These are phyloP conservation scores for Mangifera indica DNA, from an alignment of 345 rosid species.

Conservation along the genomic window DNA sequence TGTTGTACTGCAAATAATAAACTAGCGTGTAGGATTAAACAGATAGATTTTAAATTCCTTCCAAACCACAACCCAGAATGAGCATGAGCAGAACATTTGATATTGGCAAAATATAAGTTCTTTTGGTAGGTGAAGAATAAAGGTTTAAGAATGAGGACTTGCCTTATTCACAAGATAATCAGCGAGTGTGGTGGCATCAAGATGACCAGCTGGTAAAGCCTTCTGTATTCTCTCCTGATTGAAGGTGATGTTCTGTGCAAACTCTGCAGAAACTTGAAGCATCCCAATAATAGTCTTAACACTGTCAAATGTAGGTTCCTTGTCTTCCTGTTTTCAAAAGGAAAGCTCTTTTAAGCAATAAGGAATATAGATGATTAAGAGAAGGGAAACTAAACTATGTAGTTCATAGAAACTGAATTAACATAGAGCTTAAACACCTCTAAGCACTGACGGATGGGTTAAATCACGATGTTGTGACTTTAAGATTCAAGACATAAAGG, in stretches of 20 bases:
- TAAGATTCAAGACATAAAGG: neutral
- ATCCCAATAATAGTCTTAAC: conserved; percentile 76
- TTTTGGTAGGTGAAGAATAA: neutral
- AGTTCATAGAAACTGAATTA: neutral
- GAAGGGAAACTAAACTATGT: neutral
- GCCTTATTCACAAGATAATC: conserved; percentile 95
- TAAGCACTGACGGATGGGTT: neutral
- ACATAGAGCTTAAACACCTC: neutral
- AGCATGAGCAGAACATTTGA: neutral
- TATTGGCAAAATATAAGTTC: neutral
- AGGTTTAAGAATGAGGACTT: conserved; percentile 24
- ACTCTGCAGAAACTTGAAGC: conserved; percentile 94
- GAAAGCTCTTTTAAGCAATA: neutral
- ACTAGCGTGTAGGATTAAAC: neutral
- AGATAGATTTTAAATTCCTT: neutral
- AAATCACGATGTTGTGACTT: neutral
- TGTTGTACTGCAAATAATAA: too few relatives aligned
- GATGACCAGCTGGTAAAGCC: conserved; percentile 87
- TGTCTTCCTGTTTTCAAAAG: conserved; percentile 72
- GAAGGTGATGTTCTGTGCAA: conserved; percentile 80
- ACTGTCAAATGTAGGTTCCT: conserved; percentile 89
- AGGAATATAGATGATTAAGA: neutral
- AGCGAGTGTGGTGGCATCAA: conserved; percentile 94
- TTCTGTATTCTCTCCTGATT: conserved; percentile 60
- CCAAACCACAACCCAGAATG: neutral